Base-by-base conservation (phyloP, 345 rosid species). In the Linum trigynum region DNA sequence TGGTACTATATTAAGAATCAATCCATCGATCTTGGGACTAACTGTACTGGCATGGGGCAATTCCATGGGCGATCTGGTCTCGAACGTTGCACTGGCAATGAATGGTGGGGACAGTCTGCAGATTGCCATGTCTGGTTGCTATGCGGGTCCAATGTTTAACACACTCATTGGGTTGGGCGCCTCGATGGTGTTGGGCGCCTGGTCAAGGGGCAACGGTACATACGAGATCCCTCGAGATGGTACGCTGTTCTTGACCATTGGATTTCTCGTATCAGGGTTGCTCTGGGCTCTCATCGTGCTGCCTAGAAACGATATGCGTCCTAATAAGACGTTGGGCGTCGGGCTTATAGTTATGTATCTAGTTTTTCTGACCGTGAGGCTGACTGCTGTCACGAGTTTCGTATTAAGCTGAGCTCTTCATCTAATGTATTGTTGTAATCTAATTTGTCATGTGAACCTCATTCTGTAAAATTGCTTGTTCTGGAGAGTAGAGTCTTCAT, bases 61-160 rank as follows among this genome's bases (percentile, higher is more conserved):
- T 67, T 89, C 98, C 35, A 89, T 89, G 95, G 98, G 98, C 9
- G 96, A 92, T 81, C 63, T 92, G 68, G 86, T 86, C 59, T 92
- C 96, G 1, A 92, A 86, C 62, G 76, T 89, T 62, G 90, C 91
- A 14, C 63, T 89, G n/a, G 83, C 95, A n/a, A 79, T 79, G 85
- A 82, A 84, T 57, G 92, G 96, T 32, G 95, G 81, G 7, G 96
- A 85, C 55, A 72, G 95, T 5, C 80, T 78, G 56, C 96, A 92
- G 73, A 92, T 92, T 51, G 96, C 98, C 2, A 59, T 87, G 65
- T 92, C 95, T 0, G 98, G 98, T 32, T 92, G 96, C 78, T 92
- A 85, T 67, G 98, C 98, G 6, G 98, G 98, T 61, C 98, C 96
- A 38, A 92, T 92, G 96, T 87, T 92, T 81, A 87, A 92, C 80